These are phyloP conservation scores for Pyricularia grisea DNA, from an alignment of 2,329 filamentous ascomycete genomes.

Conservation along the genomic window DNA sequence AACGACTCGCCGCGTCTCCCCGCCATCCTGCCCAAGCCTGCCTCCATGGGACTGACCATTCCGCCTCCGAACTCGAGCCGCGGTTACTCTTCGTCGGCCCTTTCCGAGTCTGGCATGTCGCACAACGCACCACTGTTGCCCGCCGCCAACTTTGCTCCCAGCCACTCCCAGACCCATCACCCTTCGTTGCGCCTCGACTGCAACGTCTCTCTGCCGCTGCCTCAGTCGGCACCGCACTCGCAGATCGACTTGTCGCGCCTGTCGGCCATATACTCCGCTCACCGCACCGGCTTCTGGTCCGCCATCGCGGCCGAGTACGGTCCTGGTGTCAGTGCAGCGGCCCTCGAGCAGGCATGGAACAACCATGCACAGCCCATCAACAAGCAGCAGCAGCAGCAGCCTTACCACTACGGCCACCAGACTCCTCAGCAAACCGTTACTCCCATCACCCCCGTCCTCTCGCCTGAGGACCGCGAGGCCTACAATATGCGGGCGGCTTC, in stretches of 20 bases:
- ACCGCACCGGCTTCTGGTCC: conserved; percentile 65
- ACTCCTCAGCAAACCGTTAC: conserved; percentile 23
- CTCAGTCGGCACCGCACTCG: conserved; percentile 21
- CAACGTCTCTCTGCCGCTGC: conserved; percentile 29
- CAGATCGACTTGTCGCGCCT: conserved; percentile 58
- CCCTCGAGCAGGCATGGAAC: conserved; percentile 64
- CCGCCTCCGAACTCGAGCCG: conserved; percentile 19
- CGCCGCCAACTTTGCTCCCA: conserved; percentile 28
- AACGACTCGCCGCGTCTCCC: conserved; percentile 41
- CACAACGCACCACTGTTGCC: conserved; percentile 36
- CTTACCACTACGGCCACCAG: conserved; percentile 6
- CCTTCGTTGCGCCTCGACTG: conserved; percentile 50
- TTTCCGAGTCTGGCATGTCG: conserved; percentile 15
- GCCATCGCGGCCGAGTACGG: conserved; percentile 66
- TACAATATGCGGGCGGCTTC: conserved; percentile 24
- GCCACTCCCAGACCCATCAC: conserved; percentile 18
- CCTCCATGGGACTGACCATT: conserved; percentile 35
- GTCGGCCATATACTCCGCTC: conserved; percentile 58
- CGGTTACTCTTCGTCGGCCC: conserved; percentile 26
- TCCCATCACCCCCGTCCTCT: conserved; percentile 44
- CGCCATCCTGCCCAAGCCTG: conserved; percentile 58
- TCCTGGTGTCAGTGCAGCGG: conserved; percentile 46
- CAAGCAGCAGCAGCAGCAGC: conserved; percentile 17
- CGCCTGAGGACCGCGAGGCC: conserved; percentile 38
- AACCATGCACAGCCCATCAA: conserved; percentile 17